These are phyloP conservation scores for Diaporthe amygdali DNA, from an alignment of 2,329 filamentous ascomycete genomes.

Conservation along the genomic window DNA sequence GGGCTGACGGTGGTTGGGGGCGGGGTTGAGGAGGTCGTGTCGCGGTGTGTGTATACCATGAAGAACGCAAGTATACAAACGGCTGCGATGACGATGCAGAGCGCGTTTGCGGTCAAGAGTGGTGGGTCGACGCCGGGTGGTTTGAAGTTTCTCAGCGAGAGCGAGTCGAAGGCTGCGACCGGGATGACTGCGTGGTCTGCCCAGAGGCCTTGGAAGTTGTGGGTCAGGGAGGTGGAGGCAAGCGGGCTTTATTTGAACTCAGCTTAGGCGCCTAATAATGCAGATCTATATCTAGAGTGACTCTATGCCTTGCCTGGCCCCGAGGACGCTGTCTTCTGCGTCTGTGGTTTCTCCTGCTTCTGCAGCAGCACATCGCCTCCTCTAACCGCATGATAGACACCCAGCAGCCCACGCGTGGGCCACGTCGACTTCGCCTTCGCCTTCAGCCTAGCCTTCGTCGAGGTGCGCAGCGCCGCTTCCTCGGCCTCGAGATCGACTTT, in stretches of 20 bases:
- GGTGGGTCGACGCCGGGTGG: background rate
- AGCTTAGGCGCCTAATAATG: background rate
- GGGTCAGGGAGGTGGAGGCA: constrained; percentile 32
- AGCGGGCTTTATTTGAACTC: constrained; percentile 31
- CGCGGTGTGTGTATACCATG: constrained; percentile 48
- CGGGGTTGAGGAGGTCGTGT: constrained; percentile 45
- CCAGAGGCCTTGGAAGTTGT: constrained; percentile 32
- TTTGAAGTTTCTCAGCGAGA: constrained; percentile 25
- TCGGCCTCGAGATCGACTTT: constrained; percentile 51
- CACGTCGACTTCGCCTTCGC: background rate
- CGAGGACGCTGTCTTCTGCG: background rate
- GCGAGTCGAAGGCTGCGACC: constrained; percentile 28
- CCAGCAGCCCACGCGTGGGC: constrained; percentile 7
- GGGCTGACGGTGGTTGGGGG: constrained; percentile 46
- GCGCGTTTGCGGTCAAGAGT: constrained; percentile 22
- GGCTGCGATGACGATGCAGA: constrained; percentile 37
- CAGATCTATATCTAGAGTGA: background rate
- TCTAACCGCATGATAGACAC: background rate
- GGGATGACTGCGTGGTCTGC: constrained; percentile 25
- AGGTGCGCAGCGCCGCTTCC: constrained; percentile 17
- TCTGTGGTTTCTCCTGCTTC: background rate
- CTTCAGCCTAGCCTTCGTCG: background rate
- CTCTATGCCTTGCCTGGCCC: background rate
- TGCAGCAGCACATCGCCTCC: constrained; percentile 8
- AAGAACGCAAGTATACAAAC: constrained; percentile 48